Base-by-base conservation (phyloP, 192 early-diverging fungal genomes). In the Irineochytrium annulatum region DNA sequence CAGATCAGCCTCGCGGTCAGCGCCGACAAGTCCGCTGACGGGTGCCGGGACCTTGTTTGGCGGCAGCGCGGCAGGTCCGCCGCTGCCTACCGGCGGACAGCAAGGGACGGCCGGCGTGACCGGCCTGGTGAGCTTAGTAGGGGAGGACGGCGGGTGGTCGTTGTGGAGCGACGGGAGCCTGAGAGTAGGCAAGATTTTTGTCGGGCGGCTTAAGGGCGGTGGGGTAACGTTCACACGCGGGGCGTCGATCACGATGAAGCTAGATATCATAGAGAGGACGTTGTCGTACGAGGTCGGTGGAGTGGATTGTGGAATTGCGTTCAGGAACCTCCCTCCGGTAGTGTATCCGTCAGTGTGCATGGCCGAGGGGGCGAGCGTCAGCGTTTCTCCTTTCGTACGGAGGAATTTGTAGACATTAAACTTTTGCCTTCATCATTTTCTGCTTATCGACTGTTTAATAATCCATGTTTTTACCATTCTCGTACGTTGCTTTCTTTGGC, bases 61-160 rank as follows among this genome's bases (percentile, higher is more conserved):
- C 11, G n/a, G 37, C 37, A n/a, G 37, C 11, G 11, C 37, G n/a
- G n/a, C 14, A 27, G 5, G 35, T 6, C 32, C 57, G 24, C 5
- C 57, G 17, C 30, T 34, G 29, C 5, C n/a, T n/a, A 22, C 16
- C 19, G 11, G 59, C 8, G 56, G 56, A 6, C 35, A 0, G 8
- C 24, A 17, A 14, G 20, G 20, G 16, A 16, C 51, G 24, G 20
- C 14, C 20, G 16, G 27, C 17, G 54, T 17, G 0, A 34, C 31
- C 6, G 34, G 19, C 32, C 8, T 32, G 11, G 33, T 20, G 8
- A 13, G 63, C 16, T 65, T 65, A 20, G 56, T 65, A 31, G 63
- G 63, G 14, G 63, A 65, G 11, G 63, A 65, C 43, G 63, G 63
- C 22, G 63, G 63, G 8, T 65, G 55, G 55, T 58, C 55, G 16